Conservation (phyloP, 257 asterid genomes). For the Paraleonurus japonicus region DNA sequence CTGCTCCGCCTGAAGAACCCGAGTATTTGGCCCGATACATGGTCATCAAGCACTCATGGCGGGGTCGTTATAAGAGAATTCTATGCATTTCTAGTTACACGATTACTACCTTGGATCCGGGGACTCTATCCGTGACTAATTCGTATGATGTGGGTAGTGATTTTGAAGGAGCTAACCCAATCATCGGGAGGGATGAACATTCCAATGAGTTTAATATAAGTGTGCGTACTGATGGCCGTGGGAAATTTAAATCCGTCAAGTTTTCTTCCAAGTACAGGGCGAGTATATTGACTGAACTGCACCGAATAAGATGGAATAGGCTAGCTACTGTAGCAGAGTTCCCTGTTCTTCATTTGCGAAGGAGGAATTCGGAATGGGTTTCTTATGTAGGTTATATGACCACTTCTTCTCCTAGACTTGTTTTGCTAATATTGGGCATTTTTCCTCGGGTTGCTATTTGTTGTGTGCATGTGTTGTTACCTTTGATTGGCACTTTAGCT, state of each 20-base stretch:
- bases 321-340: conserved; percentile 66
- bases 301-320: conserved; percentile 79
- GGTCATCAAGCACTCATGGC: conserved; percentile 96
- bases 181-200: conserved; percentile 77
- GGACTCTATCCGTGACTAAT: conserved; percentile 72
- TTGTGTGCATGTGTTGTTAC: conserved; percentile 3
- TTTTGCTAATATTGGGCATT: not conserved
- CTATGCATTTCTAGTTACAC: conserved; percentile 66
- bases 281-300: conserved; percentile 86
- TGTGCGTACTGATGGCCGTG: conserved; percentile 92
- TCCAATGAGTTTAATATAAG: conserved; percentile 78
- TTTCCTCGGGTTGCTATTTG: not conserved
- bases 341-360: conserved; percentile 74
- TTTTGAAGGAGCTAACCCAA: conserved; percentile 87
- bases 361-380: conserved; percentile 85
- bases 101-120: conserved; percentile 80
- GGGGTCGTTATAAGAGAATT: conserved; percentile 93
- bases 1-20: conserved; percentile 68
- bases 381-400: conserved; percentile 60
- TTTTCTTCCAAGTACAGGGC: conserved; percentile 82
- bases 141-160: conserved; percentile 80
- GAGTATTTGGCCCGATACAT: conserved; percentile 84
- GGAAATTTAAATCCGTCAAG: conserved; percentile 79
- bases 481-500: conserved; percentile 9
- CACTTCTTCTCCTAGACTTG: conserved; percentile 3